Base-by-base conservation (phyloP, 768 basidiomycete species). In the Pleurotus giganteus region DNA sequence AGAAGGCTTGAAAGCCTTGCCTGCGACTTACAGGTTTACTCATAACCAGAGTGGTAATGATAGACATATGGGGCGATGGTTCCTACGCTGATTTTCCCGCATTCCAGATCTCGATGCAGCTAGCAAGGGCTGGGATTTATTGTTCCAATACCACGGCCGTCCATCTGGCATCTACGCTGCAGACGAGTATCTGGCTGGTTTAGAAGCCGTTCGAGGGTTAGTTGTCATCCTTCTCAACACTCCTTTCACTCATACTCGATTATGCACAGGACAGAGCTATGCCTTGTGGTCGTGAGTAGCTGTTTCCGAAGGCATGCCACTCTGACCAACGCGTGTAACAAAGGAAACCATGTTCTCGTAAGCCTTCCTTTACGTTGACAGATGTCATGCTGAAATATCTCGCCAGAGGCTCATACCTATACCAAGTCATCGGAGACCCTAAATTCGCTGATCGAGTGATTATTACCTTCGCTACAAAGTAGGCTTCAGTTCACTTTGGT, bases 281-380 rank as follows among this genome's bases (percentile, higher is more conserved):
- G 81, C 58, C 60, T 81, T 3, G 78, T 82, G 8, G 81, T 82
- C 57, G 79, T 79, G 58, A 11, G 75, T 71, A 2, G 26, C 24
- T 13, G 9, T 28, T 32, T 8, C 31, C 47, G 3, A 21, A 23
- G 15, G 12, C 12, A 23, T 56, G n/a, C 28, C 23, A 15, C 43
- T 36, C 34, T 46, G 42, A 21, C 21, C 21, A 27, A 8, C 4
- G 39, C 19, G 5, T 53, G 17, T 21, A n/a, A 43, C 36, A 1
- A 49, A 81, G 79, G 81, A 83, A 75, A 79, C 81, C 4, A 82
- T 83, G 80, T 82, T 81, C 65, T 81, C 81, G 77, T 80, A 58
- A 45, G 78, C 71, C 4, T 21, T 26, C 13, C 26, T 13, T 6
- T 42, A 41, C 24, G 9, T 19, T 24, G 17, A 19, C 2, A 19